These are phyloP conservation scores for Yamadazyma friedrichii DNA, from an alignment of 1,139 yeast genomes.

Conservation along the genomic window DNA sequence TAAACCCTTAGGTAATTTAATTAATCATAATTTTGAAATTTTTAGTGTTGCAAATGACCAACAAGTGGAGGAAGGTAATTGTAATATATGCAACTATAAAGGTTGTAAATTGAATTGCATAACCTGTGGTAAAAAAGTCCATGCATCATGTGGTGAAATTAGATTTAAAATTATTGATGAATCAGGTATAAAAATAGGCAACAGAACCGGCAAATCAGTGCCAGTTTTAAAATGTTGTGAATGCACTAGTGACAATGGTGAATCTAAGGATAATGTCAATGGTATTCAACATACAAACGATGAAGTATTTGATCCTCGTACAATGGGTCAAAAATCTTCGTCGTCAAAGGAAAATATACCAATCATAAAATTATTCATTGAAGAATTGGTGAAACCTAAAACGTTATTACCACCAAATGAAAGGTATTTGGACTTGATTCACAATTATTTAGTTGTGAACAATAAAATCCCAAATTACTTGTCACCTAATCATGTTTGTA, in stretches of 20 bases:
- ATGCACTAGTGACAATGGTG: not conserved
- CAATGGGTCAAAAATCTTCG: constrained; percentile 34
- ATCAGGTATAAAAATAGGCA: constrained; percentile 22
- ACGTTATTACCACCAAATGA: not conserved
- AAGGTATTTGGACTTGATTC: constrained; percentile 24
- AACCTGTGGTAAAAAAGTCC: constrained; percentile 29
- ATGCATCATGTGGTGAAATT: constrained; percentile 66
- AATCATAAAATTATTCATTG: constrained; percentile 41
- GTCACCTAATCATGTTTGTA: constrained; percentile 16
- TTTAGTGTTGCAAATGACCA: not conserved
- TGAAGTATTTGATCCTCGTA: constrained; percentile 17
- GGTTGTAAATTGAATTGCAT: constrained; percentile 11
- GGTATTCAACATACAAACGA: not conserved
- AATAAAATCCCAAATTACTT: not conserved
- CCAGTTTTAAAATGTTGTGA: constrained; percentile 44
- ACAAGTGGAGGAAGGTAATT: constrained; percentile 6
- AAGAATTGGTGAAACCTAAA: constrained; percentile 26
- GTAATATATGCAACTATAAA: constrained; percentile 4
- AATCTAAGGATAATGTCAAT: not conserved
- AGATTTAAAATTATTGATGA: constrained; percentile 46
- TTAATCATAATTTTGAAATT: constrained; percentile 22
- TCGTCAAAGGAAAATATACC: constrained; percentile 30
- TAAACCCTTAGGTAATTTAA: constrained; percentile 14
- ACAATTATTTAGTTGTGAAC: constrained; percentile 8
- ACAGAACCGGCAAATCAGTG: constrained; percentile 34